Evolutionary conservation across 169 alveolate species (phyloP), one percentile per base, ranked within the genome.

Genomic region (Cryptosporidium bovis): DNA sequence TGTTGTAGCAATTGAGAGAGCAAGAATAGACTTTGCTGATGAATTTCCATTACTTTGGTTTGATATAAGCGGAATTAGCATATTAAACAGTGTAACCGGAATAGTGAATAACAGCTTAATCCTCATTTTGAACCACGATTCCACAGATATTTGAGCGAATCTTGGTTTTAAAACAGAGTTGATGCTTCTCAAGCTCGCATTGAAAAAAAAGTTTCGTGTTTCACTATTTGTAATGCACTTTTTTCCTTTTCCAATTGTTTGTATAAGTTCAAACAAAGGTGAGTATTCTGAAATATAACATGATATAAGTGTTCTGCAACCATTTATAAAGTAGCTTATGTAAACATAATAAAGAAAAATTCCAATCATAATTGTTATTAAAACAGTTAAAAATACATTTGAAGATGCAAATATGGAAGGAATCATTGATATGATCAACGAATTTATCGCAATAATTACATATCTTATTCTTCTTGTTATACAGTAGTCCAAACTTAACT

Each of bases 51-150:
- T 20, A 13, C 12, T 55, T 55, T 27, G 1, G 46, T 31, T 77
- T 13, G 64, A 77, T 15, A 77, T 40, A n/a, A 56, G 46, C n/a
- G 87, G 69, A 3, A 77, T 27, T 16, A 77, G 1, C 29, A 77
- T 40, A 20, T 77, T 77, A 2, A 56, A 15, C 0, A 77, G 7
- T 3, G 71, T 77, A 18, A 62, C n/a, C 2, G 87, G 87, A 36
- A 62, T 29, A 4, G 77, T 60, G 7, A 77, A 5, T 44, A 77
- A 46, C 13, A 77, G 44, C 29, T 77, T 77, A 18, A 77, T 60
- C 13, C 87, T 77, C 87, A 77, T 77, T 64, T 62, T 77, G 29
- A 77, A 77, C 87, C 87, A 77, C 15, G 87, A 29, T 40, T 77
- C 87, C 33, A 77, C 18, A 18, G 62, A 33, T 18, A 62, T 62